phyloP scores from a whole-genome alignment of 805 yeast genomes.

The Pichia cephalocereana region DNA sequence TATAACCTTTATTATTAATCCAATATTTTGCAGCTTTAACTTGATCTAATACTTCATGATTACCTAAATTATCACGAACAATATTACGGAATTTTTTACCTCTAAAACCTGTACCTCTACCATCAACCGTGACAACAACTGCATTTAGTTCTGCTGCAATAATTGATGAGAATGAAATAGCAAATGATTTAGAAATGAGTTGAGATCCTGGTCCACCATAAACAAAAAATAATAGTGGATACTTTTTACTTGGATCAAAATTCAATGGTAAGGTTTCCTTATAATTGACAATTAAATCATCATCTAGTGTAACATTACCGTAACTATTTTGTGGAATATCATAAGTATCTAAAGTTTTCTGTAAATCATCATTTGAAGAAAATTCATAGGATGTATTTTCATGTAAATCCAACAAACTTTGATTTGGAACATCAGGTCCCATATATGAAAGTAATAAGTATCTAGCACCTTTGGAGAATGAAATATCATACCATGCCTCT shows the following conservation, averaged over 20 bases:
- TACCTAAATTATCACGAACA: slow-evolving; percentile 77
- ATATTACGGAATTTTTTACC: slow-evolving; percentile 68
- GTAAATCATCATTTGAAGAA: slow-evolving; percentile 39
- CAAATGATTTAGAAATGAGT: slow-evolving; percentile 54
- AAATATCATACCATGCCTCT: slow-evolving; percentile 59
- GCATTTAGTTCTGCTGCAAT: slow-evolving; percentile 72
- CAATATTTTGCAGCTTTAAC: slow-evolving; percentile 74
- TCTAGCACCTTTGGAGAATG: slow-evolving; percentile 74
- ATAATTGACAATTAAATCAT: slow-evolving; percentile 39
- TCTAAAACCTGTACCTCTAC: slow-evolving; percentile 91
- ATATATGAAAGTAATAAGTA: slow-evolving; percentile 59
- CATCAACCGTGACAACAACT: slow-evolving; percentile 90
- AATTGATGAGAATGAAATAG: slow-evolving; percentile 60
- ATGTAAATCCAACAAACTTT: slow-evolving; percentile 54
- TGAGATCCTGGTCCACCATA: slow-evolving; percentile 98
- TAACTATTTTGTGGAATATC: slow-evolving; percentile 48
- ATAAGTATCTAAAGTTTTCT: slow-evolving; percentile 31
- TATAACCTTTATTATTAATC: slow-evolving; percentile 48
- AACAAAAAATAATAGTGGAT: slow-evolving; percentile 82
- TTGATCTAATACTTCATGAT: slow-evolving; percentile 79
- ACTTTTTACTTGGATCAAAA: slow-evolving; percentile 51
- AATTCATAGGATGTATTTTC: slow-evolving; percentile 30
- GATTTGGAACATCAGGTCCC: slow-evolving; percentile 79
- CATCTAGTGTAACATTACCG: slow-evolving; percentile 40
- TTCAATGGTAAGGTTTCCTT: slow-evolving; percentile 70